Percentiles rank a stretch among this genome's conserved stretches.
Conservation (phyloP, 129 eudicot species). For the Flaveria sonorensis region DNA sequence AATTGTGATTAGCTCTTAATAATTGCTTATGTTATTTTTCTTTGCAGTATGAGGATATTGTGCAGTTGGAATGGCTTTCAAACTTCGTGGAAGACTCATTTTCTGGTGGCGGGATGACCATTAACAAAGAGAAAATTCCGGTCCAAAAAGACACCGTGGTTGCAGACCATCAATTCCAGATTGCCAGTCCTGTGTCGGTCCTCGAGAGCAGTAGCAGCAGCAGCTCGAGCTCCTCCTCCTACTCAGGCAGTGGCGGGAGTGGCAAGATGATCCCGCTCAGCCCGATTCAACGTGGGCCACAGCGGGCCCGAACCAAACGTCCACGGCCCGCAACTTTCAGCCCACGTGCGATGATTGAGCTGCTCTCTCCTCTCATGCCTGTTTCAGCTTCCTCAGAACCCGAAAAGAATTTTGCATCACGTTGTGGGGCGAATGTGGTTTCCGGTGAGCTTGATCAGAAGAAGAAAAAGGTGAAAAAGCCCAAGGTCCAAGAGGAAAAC, state of each 20-base stretch:
- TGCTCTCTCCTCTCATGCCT: constrained; percentile 48
- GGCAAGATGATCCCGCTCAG: constrained; percentile 58
- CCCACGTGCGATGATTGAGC: constrained; percentile 65
- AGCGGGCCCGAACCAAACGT: constrained; percentile 91
- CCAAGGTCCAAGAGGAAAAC: constrained; percentile 36
- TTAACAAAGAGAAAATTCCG: constrained; percentile 41
- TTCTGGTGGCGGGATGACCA: constrained; percentile 71
- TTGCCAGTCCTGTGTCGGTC: constrained; percentile 82
- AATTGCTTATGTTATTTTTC: neutral
- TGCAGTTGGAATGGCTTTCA: constrained; percentile 92
- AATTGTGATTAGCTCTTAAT: neutral
- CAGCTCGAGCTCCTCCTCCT: constrained; percentile 61
- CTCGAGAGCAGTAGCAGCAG: constrained; percentile 90
- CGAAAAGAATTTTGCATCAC: constrained; percentile 56
- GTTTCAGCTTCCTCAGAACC: constrained; percentile 43
- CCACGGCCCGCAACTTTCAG: constrained; percentile 76
- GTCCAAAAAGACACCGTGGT: constrained; percentile 39
- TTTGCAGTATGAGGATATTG: constrained; percentile 80
- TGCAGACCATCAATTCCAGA: constrained; percentile 55
- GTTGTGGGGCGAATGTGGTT: constrained; percentile 25
- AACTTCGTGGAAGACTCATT: constrained; percentile 89
- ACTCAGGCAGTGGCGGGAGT: constrained; percentile 34
- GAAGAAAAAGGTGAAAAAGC: constrained; percentile 56
- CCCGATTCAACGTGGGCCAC: constrained; percentile 61
- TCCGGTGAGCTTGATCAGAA: constrained; percentile 35